phyloP scores from a whole-genome alignment of 164 flowering plant genomes.

The Kingdonia uniflora region DNA sequence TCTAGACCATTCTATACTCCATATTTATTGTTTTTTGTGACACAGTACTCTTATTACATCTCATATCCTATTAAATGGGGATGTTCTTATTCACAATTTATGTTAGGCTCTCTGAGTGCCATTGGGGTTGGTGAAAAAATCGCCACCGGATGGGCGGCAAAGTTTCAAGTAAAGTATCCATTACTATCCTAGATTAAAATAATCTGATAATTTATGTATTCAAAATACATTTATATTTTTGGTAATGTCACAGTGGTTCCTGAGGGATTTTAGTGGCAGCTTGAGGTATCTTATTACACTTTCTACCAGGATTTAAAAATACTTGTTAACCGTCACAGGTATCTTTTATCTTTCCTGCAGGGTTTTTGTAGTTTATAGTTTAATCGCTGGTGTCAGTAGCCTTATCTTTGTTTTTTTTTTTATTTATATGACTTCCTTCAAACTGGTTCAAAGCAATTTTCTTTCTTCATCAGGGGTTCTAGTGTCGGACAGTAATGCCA shows the following conservation, averaged over 20 bases:
- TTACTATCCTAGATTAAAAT: neutral
- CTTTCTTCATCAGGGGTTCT: slow-evolving; percentile 43
- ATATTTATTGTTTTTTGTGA: neutral
- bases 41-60: neutral
- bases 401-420: neutral
- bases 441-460: neutral
- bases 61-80: neutral
- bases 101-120: slow-evolving; percentile 88
- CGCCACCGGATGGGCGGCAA: slow-evolving; percentile 92
- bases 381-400: neutral
- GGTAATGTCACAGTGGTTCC: slow-evolving; percentile 68
- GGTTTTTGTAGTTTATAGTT: neutral
- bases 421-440: neutral
- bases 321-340: neutral
- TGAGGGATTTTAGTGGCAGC: slow-evolving; percentile 97
- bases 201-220: neutral
- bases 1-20: neutral
- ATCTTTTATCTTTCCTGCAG: neutral
- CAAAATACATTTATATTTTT: neutral
- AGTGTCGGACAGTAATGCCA: slow-evolving; percentile 89
- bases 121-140: slow-evolving; percentile 98
- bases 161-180: slow-evolving; percentile 62
- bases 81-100: neutral
- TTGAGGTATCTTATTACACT: slow-evolving; percentile 90
- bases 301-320: slow-evolving; percentile 60